Conservation (phyloP, 1,139 yeast genomes). For the Ashbya aceris region DNA sequence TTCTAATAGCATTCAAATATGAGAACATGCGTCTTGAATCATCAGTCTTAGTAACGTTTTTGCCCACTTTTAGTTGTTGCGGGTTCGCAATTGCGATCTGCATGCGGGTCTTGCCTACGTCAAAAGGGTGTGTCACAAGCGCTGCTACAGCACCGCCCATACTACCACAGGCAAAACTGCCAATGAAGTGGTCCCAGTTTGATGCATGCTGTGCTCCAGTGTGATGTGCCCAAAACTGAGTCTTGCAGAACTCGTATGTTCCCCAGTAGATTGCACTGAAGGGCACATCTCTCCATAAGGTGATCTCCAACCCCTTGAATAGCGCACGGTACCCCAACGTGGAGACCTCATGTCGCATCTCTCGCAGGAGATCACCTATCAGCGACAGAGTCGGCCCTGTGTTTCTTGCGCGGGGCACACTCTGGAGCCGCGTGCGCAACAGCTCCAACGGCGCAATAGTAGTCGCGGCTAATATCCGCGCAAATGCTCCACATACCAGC, state of each 20-base stretch:
- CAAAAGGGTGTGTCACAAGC: constrained; percentile 83
- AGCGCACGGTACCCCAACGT: constrained; percentile 54
- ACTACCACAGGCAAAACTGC: constrained; percentile 79
- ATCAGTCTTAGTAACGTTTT: constrained; percentile 2
- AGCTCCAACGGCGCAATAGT: constrained; percentile 83
- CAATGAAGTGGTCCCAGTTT: constrained; percentile 50
- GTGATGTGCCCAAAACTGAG: constrained; percentile 11
- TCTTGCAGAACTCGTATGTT: constrained; percentile 50
- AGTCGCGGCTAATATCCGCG: constrained; percentile 78
- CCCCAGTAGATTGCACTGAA: constrained; percentile 95
- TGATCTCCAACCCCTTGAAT: constrained; percentile 77
- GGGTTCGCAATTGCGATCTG: constrained; percentile 45
- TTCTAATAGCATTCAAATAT: constrained; percentile 52
- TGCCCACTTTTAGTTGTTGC: constrained; percentile 2
- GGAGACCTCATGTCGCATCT: constrained; percentile 46
- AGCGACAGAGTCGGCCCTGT: constrained; percentile 28
- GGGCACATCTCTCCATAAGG: constrained; percentile 96
- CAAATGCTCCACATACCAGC: constrained; percentile 74
- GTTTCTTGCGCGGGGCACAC: constrained; percentile 48
- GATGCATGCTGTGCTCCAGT: constrained; percentile 3
- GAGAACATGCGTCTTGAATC: constrained; percentile 43
- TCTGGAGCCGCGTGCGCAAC: constrained; percentile 78
- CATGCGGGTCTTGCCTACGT: constrained; percentile 89
- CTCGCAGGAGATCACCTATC: constrained; percentile 43
- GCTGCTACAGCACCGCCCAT: constrained; percentile 83